Base-by-base conservation (phyloP, 192 early-diverging fungal genomes). In the Spizellomyces sp. region DNA sequence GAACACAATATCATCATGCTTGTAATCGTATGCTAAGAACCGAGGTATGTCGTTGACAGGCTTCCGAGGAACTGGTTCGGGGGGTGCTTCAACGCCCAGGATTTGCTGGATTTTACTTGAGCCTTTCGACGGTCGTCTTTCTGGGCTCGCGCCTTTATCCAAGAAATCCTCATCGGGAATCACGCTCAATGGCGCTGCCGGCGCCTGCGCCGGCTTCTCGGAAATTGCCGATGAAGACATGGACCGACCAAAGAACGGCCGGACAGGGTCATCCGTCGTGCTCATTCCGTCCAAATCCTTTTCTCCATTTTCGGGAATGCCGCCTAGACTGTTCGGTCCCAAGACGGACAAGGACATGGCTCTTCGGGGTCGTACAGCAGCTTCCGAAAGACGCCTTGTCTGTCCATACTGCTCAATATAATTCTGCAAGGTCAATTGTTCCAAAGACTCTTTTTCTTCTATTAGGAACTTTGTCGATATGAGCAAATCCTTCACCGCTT, bases 21-120 rank as follows among this genome's bases (percentile, higher is more conserved):
- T 50, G 67, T 90, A 88, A 64, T 90, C 87, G 74, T 83, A 82
- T 7, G 71, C 62, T 36, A 91, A 66, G 71, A 76, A 90, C 81
- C 86, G 82, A 5, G 80, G 62, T 55, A 77, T 75, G 3, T 69
- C 75, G 9, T 52, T n/a, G n/a, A n/a, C 9, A n/a, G 9, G 9
- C n/a, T 52, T 52, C 48, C 48, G 48, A 10, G 48, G 48, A n/a
- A n/a, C 9, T 27, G 10, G n/a, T 27, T 60, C 59, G 12, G 59
- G 59, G 0, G 74, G 67, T 15, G 74, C 74, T 19, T 76, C 74
- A 15, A 12, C 22, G 8, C 74, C 74, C n/a, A 76, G 45, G 47
- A 76, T 50, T 56, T 76, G 64, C 48, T 54, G 62, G 21, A 76
- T 70, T 59, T 76, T 76, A 22, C 58, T 64, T 3, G 45, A 15